phyloP scores from a whole-genome alignment of 139 green algal genomes.

The Deuterostichococcus epilithicus region DNA sequence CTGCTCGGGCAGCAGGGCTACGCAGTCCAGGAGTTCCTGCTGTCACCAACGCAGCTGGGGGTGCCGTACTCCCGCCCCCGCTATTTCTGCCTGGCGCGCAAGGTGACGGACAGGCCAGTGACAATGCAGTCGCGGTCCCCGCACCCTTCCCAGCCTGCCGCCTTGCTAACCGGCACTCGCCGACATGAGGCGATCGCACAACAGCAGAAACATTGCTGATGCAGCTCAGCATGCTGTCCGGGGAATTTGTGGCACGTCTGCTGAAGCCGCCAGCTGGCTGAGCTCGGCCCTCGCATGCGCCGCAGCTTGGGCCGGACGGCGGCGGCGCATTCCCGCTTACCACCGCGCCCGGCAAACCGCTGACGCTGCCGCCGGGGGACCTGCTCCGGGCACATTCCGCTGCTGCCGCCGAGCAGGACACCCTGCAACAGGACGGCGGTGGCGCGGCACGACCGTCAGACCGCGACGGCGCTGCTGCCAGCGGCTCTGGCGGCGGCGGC shows the following conservation, averaged over 20 bases:
- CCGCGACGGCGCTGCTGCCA: too few relatives aligned
- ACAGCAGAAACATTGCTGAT: too few relatives aligned
- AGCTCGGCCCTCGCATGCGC: too few relatives aligned
- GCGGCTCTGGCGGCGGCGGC: too few relatives aligned
- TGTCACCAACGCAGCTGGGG: conserved; percentile 60
- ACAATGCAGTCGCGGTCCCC: too few relatives aligned
- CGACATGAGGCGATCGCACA: too few relatives aligned
- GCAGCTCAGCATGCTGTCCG: too few relatives aligned
- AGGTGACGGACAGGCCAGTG: neutral
- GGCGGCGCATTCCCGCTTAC: neutral
- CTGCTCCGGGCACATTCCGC: neutral
- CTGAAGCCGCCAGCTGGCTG: too few relatives aligned
- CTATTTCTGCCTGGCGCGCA: conserved; percentile 66
- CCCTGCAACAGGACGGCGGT: neutral
- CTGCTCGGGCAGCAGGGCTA: conserved; percentile 24
- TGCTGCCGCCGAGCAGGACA: neutral
- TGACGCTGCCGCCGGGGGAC: neutral
- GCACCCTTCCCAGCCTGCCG: too few relatives aligned
- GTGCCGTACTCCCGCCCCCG: conserved; percentile 72
- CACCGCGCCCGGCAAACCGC: neutral
- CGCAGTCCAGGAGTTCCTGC: conserved; percentile 58
- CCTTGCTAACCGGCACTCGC: too few relatives aligned
- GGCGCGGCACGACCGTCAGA: too few relatives aligned
- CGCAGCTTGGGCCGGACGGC: neutral
- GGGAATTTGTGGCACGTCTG: too few relatives aligned